A percentile compares a stretch with the other conserved stretches of the same genome.
Conservation (phyloP, 1,139 yeast species). For the Debaryomyces sp. region DNA sequence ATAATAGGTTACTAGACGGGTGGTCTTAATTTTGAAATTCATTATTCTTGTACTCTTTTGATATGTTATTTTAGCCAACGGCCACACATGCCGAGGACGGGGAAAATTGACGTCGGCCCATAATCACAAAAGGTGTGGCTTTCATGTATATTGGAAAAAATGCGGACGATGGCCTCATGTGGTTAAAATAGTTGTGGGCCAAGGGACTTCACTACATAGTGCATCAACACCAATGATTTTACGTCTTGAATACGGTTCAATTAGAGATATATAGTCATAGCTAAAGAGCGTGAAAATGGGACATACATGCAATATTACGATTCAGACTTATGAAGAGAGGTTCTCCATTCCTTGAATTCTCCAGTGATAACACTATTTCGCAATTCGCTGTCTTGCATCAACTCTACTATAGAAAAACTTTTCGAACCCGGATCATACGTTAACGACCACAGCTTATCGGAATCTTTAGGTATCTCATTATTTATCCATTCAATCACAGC, state of each 20-base stretch:
- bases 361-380: constrained; percentile 47
- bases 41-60: no score
- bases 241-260: neutral
- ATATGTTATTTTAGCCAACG: neutral
- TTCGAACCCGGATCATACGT: constrained; percentile 38
- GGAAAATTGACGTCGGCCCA: neutral
- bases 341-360: constrained; percentile 68
- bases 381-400: constrained; percentile 28
- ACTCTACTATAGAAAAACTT: constrained; percentile 32
- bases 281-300: no score
- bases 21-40: no score
- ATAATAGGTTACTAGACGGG: no score
- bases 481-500: constrained; percentile 80
- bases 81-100: neutral
- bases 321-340: neutral
- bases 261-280: neutral
- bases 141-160: neutral
- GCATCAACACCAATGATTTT: neutral
- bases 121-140: neutral
- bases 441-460: constrained; percentile 32
- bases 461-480: constrained; percentile 50
- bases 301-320: neutral
- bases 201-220: neutral
- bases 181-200: neutral
- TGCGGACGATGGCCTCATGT: neutral